A percentile compares a stretch with the other conserved stretches of the same genome.
Evolutionary conservation across 1,284 basidiomycete species (phyloP).

Genomic region (Leccinum angustisporum): DNA sequence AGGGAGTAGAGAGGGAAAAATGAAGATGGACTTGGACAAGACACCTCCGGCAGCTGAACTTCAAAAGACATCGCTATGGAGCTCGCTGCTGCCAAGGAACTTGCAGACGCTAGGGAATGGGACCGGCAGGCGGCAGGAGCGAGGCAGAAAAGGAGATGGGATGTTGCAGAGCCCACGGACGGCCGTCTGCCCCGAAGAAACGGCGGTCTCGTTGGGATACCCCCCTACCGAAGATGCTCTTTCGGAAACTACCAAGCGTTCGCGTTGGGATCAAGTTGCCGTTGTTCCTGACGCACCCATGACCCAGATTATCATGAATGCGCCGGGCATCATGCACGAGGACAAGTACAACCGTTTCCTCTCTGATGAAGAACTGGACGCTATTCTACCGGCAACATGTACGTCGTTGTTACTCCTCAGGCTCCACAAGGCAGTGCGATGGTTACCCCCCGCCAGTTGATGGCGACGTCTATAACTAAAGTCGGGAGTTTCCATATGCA

Average conservation of each 20-base stretch:
- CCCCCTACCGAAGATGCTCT: too few relatives aligned
- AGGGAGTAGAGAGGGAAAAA: conserved; percentile 78
- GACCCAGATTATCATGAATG: conserved; percentile 82
- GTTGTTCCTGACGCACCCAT: conserved; percentile 60
- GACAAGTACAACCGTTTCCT: conserved; percentile 95
- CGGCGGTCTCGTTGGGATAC: conserved; percentile 91
- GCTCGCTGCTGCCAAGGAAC: conserved; percentile 57
- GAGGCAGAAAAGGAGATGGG: conserved; percentile 88
- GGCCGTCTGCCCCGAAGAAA: conserved; percentile 79
- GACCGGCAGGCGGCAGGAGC: conserved; percentile 43
- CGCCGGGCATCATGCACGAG: conserved; percentile 77
- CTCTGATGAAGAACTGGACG: conserved; percentile 94
- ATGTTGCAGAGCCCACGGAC: conserved; percentile 64
- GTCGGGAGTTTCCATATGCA: conserved; percentile 93
- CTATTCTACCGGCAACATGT: conserved; percentile 83
- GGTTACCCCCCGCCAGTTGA: conserved; percentile 77
- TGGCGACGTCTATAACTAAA: conserved; percentile 71
- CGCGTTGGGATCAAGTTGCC: conserved; percentile 95
- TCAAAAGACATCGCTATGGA: conserved; percentile 63
- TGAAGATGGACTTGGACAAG: conserved; percentile 84
- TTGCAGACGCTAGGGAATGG: conserved; percentile 38
- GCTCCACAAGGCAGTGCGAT: conserved; percentile 91
- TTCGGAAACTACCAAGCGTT: conserved; percentile 31
- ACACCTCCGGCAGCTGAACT: conserved; percentile 81
- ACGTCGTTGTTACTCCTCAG: conserved; percentile 90